These are phyloP conservation scores for Aspergillus panamensis DNA, from an alignment of 495 filamentous ascomycete species.

Conservation along the genomic window DNA sequence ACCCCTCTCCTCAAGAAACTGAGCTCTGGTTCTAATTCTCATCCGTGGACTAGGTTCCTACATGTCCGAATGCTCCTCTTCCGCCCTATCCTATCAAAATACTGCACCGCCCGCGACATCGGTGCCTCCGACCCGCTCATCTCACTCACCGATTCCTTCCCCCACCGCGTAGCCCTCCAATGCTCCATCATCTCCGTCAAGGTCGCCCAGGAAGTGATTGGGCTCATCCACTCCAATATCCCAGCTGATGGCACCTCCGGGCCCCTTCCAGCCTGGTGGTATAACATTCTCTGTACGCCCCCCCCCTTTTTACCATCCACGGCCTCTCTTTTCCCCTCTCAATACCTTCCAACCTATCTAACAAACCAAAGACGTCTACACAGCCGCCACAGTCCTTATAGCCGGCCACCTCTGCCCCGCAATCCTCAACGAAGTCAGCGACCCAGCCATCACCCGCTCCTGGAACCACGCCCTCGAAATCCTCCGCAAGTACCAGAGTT, in stretches of 20 bases:
- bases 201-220: constrained; percentile 36
- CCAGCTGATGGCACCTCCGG: constrained; percentile 34
- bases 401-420: constrained; percentile 33
- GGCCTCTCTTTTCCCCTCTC: background rate
- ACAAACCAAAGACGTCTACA: constrained; percentile 30
- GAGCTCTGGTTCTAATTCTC: no score
- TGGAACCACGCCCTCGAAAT: constrained; percentile 36
- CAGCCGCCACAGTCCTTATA: constrained; percentile 39
- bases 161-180: constrained; percentile 36
- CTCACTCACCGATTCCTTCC: constrained; percentile 32
- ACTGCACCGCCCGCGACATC: constrained; percentile 34
- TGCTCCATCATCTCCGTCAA: constrained; percentile 40
- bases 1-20: background rate
- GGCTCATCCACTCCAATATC: constrained; percentile 34
- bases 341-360: background rate
- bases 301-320: background rate
- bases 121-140: constrained; percentile 22
- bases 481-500: constrained; percentile 34
- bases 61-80: constrained; percentile 39
- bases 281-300: constrained; percentile 36
- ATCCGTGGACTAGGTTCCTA: constrained; percentile 30
- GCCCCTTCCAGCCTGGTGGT: constrained; percentile 41
- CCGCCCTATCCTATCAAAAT: constrained; percentile 35
- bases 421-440: constrained; percentile 30
- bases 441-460: constrained; percentile 25